Base-by-base conservation (phyloP, 768 basidiomycete genomes). In the Podaxis mareebaensis region DNA sequence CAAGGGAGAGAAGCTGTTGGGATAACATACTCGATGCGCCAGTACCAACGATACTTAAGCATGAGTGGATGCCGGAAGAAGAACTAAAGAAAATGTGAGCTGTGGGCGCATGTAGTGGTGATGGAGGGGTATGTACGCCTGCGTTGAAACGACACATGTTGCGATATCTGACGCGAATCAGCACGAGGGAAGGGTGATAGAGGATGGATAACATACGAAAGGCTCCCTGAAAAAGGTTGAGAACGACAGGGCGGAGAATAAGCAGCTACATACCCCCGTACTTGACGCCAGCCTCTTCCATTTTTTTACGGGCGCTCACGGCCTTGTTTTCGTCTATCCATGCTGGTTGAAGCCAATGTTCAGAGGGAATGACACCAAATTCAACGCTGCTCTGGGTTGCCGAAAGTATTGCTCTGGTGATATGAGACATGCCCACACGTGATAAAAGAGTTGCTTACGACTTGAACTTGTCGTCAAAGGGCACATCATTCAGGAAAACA, bases 401-500 rank as follows among this genome's bases (percentile, higher is more conserved):
- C 30, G 64, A 67, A 51, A 61, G 54, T n/a, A 75, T 64, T 54
- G 70, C 74, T 48, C 68, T 74, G 58, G 57, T 52, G 61, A 57
- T 17, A 26, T 4, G 38, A 30, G 38, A 51, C 17, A 8, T 40
- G 22, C 13, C 22, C 15, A 13, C 4, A 12, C 7, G 46, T 26
- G 20, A 36, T 12, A 5, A 58, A 58, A 53, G 22, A 24, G 26
- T 42, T n/a, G 26, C 81, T 67, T 70, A 86, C 85, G 77, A 76
- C 71, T 88, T 92, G 76, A 96, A 95, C 17, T 85, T 83, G 0
- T 89, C 86, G 13, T 83, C 78, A 74, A 96, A 96, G 0, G 85
- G 84, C 65, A 85, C 84, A 54, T 97, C 95, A 72, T 96, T 96
- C 64, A 98, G 78, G 75, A 97, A 91, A 26, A 94, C 88, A 74